Conservation (phyloP, 163 green algal genomes). For the Scenedesmus sp. region DNA sequence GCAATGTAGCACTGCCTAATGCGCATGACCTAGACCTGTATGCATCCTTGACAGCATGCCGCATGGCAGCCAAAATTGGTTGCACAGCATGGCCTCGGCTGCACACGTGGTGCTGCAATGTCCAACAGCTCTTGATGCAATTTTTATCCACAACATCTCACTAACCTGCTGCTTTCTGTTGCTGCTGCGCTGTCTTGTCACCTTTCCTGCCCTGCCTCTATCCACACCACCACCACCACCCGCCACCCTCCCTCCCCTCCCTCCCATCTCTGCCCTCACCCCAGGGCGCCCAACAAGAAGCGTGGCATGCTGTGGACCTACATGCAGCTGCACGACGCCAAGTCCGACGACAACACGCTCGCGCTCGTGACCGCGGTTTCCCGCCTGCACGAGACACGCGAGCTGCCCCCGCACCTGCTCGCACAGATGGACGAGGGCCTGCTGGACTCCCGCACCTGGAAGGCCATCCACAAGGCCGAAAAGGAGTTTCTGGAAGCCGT, state of each 20-base stretch:
- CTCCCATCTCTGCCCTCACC: not conserved
- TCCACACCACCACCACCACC: not conserved
- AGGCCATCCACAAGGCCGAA: constrained; percentile 30
- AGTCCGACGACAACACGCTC: constrained; percentile 20
- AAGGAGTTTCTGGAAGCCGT: constrained; percentile 39
- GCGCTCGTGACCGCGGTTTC: constrained; percentile 10
- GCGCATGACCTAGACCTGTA: too few relatives aligned
- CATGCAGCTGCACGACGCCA: constrained; percentile 47
- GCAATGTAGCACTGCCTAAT: not conserved
- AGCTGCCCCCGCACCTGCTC: constrained; percentile 22
- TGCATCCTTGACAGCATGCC: too few relatives aligned
- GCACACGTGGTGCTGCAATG: not conserved
- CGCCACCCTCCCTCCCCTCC: not conserved
- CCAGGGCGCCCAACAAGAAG: constrained; percentile 55
- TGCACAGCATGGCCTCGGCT: too few relatives aligned
- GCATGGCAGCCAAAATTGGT: too few relatives aligned
- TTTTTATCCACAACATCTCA: not conserved
- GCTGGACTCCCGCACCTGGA: not conserved
- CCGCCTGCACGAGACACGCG: constrained; percentile 16
- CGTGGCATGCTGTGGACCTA: constrained; percentile 55
- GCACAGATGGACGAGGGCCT: constrained; percentile 21
- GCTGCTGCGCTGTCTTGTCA: not conserved
- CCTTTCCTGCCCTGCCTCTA: not conserved
- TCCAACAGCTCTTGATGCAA: not conserved
- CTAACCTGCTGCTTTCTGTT: not conserved